Percentiles rank a stretch among this genome's conserved stretches.
These are phyloP conservation scores for Aspergillus aculeatus DNA, from an alignment of 2,329 filamentous ascomycete species.

Conservation along the genomic window DNA sequence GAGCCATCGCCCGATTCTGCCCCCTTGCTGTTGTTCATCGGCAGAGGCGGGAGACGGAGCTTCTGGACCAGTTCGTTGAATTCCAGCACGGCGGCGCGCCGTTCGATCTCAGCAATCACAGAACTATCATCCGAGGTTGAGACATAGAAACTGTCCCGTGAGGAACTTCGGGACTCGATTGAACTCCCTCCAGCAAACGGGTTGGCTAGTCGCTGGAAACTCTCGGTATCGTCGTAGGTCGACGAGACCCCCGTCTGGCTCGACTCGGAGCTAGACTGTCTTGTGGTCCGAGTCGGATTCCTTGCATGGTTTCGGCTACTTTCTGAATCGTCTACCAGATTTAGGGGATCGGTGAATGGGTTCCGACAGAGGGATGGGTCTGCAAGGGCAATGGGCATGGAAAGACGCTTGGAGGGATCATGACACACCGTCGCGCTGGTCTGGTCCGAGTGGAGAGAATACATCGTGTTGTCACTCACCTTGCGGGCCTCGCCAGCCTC, in stretches of 20 bases:
- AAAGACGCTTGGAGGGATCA: constrained; percentile 30
- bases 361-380: constrained; percentile 14
- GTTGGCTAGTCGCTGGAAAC: neutral
- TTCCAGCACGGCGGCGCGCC: constrained; percentile 23
- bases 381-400: constrained; percentile 22
- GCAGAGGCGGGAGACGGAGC: constrained; percentile 23
- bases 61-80: constrained; percentile 33
- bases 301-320: constrained; percentile 9
- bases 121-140: constrained; percentile 21
- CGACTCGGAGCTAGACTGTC: constrained; percentile 13
- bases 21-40: constrained; percentile 9
- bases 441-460: constrained; percentile 34
- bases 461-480: constrained; percentile 32
- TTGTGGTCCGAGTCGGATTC: constrained; percentile 7
- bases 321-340: constrained; percentile 4
- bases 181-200: constrained; percentile 5
- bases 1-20: neutral
- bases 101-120: constrained; percentile 26
- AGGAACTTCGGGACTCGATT: constrained; percentile 20
- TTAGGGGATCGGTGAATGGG: constrained; percentile 18
- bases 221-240: neutral
- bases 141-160: constrained; percentile 21
- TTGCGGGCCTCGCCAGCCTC: constrained; percentile 24
- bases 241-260: neutral
- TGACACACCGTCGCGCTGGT: constrained; percentile 35